Evolutionary conservation across 1,139 yeast genomes (phyloP), one percentile per base, ranked within the genome.

Genomic region (Diutina mesorugosa): DNA sequence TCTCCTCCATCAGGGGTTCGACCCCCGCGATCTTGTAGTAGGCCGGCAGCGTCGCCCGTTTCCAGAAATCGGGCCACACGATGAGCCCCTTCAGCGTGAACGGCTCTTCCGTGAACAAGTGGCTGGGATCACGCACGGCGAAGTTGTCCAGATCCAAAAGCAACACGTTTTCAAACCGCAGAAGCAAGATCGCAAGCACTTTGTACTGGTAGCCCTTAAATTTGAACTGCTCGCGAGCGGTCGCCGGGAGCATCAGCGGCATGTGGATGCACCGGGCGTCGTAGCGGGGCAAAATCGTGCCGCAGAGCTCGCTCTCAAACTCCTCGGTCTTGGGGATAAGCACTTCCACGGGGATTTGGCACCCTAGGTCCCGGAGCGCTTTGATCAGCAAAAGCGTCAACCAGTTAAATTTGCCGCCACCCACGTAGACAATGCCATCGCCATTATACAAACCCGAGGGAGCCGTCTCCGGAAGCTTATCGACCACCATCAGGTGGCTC

Each of bases 61-160:
- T 76, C 95, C 95, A 88, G 66, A 81, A 87, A 68, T 88, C 95
- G 4, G 95, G 93, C 91, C 95, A 87, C 35, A 85, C 71, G 4
- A 87, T 78, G 70, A 85, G 74, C 1, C 93, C 91, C 55, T 74
- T 69, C 26, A 74, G 64, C 48, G 68, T 67, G 67, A 77, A 87
- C 6, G 88, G 80, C 47, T 78, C 79, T 56, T 79, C 73, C 8
- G 73, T 72, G 63, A 87, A 82, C 2, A 85, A 66, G 28, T 66
- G 63, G 62, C 80, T 84, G 16, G 89, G 82, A 4, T 79, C 71
- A 62, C 75, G 76, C 1, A 84, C 76, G 0, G 91, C 90, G 57
- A 84, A 76, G 61, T 85, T 83, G 66, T 89, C 96, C 55, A 93
- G 85, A 67, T 89, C 96, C 60, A 88, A 69, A 56, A 88, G 72